Evolutionary conservation across 83 land plant species (phyloP), one percentile per base, ranked within the genome.

Genomic region (Picea abies): DNA sequence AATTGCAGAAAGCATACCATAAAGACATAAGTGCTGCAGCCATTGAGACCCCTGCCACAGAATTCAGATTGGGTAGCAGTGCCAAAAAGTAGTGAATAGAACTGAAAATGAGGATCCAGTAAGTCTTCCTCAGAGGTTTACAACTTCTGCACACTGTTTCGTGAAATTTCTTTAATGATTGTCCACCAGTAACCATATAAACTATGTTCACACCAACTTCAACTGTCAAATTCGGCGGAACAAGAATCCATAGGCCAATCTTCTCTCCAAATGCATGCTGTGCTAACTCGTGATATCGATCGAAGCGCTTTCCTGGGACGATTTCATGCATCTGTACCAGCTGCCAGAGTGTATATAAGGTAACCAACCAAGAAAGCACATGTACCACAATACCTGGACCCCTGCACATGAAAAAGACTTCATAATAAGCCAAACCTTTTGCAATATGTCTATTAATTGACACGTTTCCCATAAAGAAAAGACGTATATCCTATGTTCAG

Each of bases 101-200:
- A 3, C 95, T 90, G 82, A 96, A 96, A 70, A 94, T 88, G 78
- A 82, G 78, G 61, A 96, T 96, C 93, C 93, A 96, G 47, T 85
- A 89, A 11, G 96, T 79, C 79, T 86, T 91, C 65, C 83, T 76
- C 9, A 92, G 60, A 8, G 60, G 66, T 17, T 71, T 71, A 86
- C 93, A 89, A 20, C 78, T 81, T 49, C 78, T 49, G 80, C 91
- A 91, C 23, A 92, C 87, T 14, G 84, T 75, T 47, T 93, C 89
- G 81, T 92, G 83, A 84, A 95, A 95, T 76, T 85, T 89, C 86
- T 85, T 79, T n/a, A 96, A 69, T 14, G 93, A 96, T 82, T 94
- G 86, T 11, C 95, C 96, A 19, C 98, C 98, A 14, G 96, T 96
- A 52, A 96, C 96, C 93, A 94, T 95, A 84, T 92, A 95, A 23